Evolutionary conservation across 2,329 filamentous ascomycete species (phyloP).

Genomic region (Colletotrichum sp.): DNA sequence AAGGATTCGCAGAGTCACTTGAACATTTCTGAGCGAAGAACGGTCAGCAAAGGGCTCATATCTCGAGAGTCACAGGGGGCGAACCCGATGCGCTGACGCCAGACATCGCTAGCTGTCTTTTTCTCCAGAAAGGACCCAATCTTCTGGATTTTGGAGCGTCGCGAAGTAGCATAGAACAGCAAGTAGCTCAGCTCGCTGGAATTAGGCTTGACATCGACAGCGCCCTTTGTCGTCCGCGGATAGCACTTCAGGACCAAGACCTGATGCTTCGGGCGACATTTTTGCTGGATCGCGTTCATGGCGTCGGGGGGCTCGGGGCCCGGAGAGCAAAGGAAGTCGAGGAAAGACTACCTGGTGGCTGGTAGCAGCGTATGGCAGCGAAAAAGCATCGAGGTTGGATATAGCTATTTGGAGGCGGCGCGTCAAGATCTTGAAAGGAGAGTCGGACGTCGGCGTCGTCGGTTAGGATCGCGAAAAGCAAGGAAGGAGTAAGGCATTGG

Average conservation of each 20-base stretch:
- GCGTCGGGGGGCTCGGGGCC: conserved; percentile 28
- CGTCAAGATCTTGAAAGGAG: not conserved
- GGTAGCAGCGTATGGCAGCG: conserved; percentile 11
- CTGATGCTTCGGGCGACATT: conserved; percentile 92
- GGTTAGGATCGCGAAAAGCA: conserved; percentile 17
- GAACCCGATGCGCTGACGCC: conserved; percentile 85
- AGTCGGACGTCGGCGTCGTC: conserved; percentile 1
- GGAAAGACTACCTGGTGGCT: conserved; percentile 1
- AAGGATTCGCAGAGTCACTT: conserved; percentile 93
- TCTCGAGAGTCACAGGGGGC: conserved; percentile 26
- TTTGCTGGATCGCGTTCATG: conserved; percentile 71
- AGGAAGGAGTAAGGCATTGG: conserved; percentile 13
- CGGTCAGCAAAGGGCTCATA: not conserved
- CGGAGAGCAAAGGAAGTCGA: not conserved
- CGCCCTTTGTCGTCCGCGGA: conserved; percentile 88
- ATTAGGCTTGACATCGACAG: conserved; percentile 93
- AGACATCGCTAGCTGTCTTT: conserved; percentile 90
- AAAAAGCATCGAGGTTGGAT: conserved; percentile 16
- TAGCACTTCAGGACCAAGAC: conserved; percentile 96
- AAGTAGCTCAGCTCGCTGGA: conserved; percentile 96
- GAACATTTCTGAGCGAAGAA: conserved; percentile 71
- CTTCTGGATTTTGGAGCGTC: conserved; percentile 94
- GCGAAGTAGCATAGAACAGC: conserved; percentile 94
- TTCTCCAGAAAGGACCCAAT: conserved; percentile 94
- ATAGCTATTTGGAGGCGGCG: conserved; percentile 6